A percentile compares a stretch with the other conserved stretches of the same genome.
Evolutionary conservation across 2,329 filamentous ascomycete species (phyloP).

Genomic region (Beauveria rudraprayagi): DNA sequence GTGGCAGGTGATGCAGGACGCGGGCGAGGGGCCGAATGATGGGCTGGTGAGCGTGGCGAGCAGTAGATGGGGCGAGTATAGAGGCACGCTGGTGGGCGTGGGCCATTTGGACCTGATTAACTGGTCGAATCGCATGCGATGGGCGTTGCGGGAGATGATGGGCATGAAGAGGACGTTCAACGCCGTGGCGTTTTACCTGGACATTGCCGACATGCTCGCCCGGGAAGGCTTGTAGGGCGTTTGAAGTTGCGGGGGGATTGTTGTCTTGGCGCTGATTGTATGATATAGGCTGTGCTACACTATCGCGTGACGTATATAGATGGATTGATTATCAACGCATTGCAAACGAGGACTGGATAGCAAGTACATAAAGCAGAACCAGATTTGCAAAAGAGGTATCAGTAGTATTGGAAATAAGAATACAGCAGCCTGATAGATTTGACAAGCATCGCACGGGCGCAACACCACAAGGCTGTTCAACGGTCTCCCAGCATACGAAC

Average conservation of each 20-base stretch:
- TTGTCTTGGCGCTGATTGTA: neutral
- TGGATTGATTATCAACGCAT: too few species aligned
- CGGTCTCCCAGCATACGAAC: neutral
- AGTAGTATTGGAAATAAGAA: conserved; percentile 26
- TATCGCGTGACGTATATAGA: neutral
- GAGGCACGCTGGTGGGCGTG: conserved; percentile 53
- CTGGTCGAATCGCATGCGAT: conserved; percentile 55
- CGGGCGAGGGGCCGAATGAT: conserved; percentile 52
- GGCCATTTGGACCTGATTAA: conserved; percentile 61
- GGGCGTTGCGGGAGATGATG: conserved; percentile 43
- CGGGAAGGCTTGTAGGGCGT: conserved; percentile 45
- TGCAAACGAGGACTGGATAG: neutral
- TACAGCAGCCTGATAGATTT: conserved; percentile 17
- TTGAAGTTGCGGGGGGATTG: neutral
- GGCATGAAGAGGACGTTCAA: conserved; percentile 54
- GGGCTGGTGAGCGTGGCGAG: conserved; percentile 60
- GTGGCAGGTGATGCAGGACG: conserved; percentile 38
- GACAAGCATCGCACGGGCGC: conserved; percentile 10
- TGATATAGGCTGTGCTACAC: neutral
- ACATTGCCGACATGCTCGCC: conserved; percentile 61
- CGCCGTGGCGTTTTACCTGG: conserved; percentile 59
- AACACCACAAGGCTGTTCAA: conserved; percentile 7
- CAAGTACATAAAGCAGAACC: neutral
- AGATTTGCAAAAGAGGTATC: conserved; percentile 21
- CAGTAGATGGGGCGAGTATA: conserved; percentile 54